Conservation (phyloP, 495 filamentous ascomycete species). For the Lasiosphaeriaceae sp. region DNA sequence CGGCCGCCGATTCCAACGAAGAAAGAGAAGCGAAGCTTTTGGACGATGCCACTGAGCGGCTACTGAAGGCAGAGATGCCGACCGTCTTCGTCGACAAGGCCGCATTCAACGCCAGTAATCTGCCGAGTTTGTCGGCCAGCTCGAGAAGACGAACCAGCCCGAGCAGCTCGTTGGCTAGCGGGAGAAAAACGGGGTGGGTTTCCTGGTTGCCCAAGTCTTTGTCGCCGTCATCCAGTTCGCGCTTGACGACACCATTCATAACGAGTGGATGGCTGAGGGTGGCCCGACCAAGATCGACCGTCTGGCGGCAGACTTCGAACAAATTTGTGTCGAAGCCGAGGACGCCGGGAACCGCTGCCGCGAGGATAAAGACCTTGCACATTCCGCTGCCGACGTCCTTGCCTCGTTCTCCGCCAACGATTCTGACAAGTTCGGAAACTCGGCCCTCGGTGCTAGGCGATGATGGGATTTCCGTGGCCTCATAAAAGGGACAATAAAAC, state of each 20-base stretch:
- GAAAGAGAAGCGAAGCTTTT: too few species aligned
- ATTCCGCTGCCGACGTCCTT: slow-evolving; percentile 37
- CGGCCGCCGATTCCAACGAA: too few species aligned
- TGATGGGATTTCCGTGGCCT: slow-evolving; percentile 98
- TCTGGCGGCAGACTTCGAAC: slow-evolving; percentile 14
- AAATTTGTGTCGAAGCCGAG: not conserved
- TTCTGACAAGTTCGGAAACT: slow-evolving; percentile 42
- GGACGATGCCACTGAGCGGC: too few species aligned
- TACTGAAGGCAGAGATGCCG: too few species aligned
- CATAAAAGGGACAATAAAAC: too few species aligned
- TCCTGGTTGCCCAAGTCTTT: slow-evolving; percentile 20
- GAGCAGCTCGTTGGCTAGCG: slow-evolving; percentile 22
- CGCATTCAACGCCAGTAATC: too few species aligned
- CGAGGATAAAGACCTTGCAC: slow-evolving; percentile 32
- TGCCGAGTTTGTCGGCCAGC: slow-evolving; percentile 26
- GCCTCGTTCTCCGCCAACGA: slow-evolving; percentile 33
- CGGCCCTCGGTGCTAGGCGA: too few species aligned
- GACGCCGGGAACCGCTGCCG: not conserved
- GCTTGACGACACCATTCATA: too few species aligned
- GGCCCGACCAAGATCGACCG: slow-evolving; percentile 22
- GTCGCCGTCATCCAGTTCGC: too few species aligned
- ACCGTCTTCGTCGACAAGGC: too few species aligned
- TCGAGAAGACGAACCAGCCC: too few species aligned
- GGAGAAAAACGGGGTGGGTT: slow-evolving; percentile 15
- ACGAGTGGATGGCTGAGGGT: slow-evolving; percentile 30